Base-by-base conservation (phyloP, 208 protist genomes). In the Balamuthia mandrillaris region DNA sequence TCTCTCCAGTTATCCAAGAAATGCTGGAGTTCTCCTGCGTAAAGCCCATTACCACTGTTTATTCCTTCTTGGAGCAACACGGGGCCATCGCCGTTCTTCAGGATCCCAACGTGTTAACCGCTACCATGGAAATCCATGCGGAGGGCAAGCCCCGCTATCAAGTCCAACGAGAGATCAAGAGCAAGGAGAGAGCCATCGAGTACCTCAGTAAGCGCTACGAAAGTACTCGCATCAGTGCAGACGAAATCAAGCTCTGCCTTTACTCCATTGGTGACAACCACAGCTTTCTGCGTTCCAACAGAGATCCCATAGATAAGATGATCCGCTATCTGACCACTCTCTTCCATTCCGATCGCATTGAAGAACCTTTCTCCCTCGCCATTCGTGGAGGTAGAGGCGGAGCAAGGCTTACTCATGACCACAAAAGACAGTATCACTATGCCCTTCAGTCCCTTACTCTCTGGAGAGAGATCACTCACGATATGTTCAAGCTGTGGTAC, bases 401-500 rank as follows among this genome's bases (percentile, higher is more conserved):
- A 9, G 92, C 96, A 4, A 94, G 96, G 75, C 92, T 99, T 37
- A 94, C 95, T 21, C 98, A 99, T 84, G 90, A 70, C 44, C 98
- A 99, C 90, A 41, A n/a, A 39, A 84, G 58, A 33, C 98, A 99
- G 87, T 98, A 94, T 86, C 66, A 94, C 47, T 99, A 98, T 90
- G 97, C 98, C 12, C 83, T 91, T 45, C 97, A 99, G 90, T 97
- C 96, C 24, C 90, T 99, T 14, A 90, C 88, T 9, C 88, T 99
- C 39, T 99, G 97, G 97, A 87, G 95, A 68, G 95, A 94, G 58
- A 95, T 99, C 47, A 91, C 97, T 45, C 89, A 94, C 56, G 87
- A 94, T 63, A 97, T 99, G 70, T 97, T 97, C 85, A 84, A 91
- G 18, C 85, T 99, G 12, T 98, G 97, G 97, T 92, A 94, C 54